A percentile compares a stretch with the other conserved stretches of the same genome.
These are phyloP conservation scores for Suillus fuscotomentosus DNA, from an alignment of 768 basidiomycete species.

Conservation along the genomic window DNA sequence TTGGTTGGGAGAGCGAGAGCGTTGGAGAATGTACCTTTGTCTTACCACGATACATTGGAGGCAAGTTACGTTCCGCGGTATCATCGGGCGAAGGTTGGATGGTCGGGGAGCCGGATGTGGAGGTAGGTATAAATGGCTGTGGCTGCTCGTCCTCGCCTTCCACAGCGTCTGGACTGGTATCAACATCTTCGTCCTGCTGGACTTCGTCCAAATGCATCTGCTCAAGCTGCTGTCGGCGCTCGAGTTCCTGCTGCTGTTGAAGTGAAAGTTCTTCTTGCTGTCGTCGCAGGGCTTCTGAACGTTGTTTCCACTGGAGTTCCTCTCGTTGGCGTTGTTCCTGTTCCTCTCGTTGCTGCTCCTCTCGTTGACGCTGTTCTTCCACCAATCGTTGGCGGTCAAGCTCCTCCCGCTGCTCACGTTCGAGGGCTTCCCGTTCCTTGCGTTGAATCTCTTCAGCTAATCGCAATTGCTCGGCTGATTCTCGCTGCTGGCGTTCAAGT, in stretches of 20 bases:
- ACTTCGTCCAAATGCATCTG: neutral
- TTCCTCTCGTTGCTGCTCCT: neutral
- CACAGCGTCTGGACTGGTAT: slow-evolving; percentile 33
- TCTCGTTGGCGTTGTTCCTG: neutral
- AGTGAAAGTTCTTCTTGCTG: slow-evolving; percentile 1
- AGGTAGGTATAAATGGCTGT: neutral
- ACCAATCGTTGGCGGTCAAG: neutral
- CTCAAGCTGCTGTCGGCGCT: slow-evolving; percentile 2
- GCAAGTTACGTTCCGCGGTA: neutral
- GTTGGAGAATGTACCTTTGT: neutral
- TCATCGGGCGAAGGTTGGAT: neutral
- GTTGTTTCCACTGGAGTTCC: slow-evolving; percentile 4
- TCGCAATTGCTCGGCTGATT: slow-evolving; percentile 8
- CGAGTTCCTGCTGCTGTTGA: slow-evolving; percentile 2
- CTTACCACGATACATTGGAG: slow-evolving; percentile 3
- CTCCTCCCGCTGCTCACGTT: neutral
- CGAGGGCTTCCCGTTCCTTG: neutral
- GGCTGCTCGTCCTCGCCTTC: slow-evolving; percentile 42
- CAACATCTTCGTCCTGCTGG: slow-evolving; percentile 15
- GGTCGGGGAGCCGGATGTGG: neutral
- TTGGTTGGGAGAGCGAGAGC: neutral
- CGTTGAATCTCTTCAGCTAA: slow-evolving; percentile 3
- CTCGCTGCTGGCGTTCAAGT: slow-evolving; percentile 6
- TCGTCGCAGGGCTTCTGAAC: neutral
- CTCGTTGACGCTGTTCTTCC: neutral